Percentiles rank a stretch among this genome's conserved stretches.
Conservation (phyloP, 176 grass and related monocot species). For the Oryza brachyantha region DNA sequence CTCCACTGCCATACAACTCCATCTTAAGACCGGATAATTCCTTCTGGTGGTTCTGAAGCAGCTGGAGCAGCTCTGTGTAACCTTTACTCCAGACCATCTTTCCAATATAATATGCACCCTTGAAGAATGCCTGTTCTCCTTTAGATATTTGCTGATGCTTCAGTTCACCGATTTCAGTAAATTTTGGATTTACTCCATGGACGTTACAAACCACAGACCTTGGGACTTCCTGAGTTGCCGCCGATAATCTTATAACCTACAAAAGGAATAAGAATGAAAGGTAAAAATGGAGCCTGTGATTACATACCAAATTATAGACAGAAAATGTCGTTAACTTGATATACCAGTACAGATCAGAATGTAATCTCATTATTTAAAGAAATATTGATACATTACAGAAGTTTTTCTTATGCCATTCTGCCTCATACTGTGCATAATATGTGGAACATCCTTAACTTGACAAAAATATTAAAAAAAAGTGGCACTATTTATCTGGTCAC, state of each 20-base stretch:
- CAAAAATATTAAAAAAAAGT: background rate
- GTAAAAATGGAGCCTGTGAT: background rate
- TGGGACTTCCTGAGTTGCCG: conserved; percentile 83
- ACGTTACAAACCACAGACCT: conserved; percentile 94
- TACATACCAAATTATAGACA: background rate
- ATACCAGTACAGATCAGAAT: background rate
- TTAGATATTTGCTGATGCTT: conserved; percentile 57
- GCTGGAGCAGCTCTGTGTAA: conserved; percentile 77
- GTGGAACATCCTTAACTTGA: background rate
- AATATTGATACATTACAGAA: background rate
- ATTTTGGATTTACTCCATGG: conserved; percentile 97
- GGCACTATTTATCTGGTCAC: background rate
- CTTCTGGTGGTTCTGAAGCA: conserved; percentile 62
- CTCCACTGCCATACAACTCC: conserved; percentile 94
- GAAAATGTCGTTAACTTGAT: background rate
- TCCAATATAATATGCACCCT: conserved; percentile 96
- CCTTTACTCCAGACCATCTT: conserved; percentile 99
- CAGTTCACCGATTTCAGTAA: conserved; percentile 74
- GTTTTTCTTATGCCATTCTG: background rate
- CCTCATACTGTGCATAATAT: background rate
- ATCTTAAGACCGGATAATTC: conserved; percentile 72
- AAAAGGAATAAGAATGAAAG: conserved; percentile 22
- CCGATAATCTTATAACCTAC: conserved; percentile 92
- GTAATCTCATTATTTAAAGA: background rate
- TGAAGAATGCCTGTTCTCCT: conserved; percentile 59